phyloP scores from a whole-genome alignment of 768 basidiomycete genomes.

The Agaricus blazei region DNA sequence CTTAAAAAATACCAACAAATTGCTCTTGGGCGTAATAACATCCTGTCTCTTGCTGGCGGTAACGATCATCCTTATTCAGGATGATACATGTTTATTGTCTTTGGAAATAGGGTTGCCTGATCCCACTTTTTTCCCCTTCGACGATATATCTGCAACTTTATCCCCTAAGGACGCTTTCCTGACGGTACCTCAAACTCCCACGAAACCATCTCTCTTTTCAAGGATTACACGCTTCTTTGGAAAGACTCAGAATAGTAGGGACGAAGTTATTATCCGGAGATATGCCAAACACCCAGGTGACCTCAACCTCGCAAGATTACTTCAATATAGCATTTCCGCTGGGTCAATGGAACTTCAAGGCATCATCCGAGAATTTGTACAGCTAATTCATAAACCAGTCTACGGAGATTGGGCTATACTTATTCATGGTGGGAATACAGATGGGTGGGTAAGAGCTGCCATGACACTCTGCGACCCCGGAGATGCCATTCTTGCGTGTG shows the following conservation, averaged over 20 bases:
- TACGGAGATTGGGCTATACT: slow-evolving; percentile 58
- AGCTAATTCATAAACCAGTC: slow-evolving; percentile 49
- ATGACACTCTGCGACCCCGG: slow-evolving; percentile 63
- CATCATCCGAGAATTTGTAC: slow-evolving; percentile 54
- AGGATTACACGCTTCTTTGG: slow-evolving; percentile 59
- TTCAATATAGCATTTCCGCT: slow-evolving; percentile 59
- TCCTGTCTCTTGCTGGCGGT: slow-evolving; percentile 71
- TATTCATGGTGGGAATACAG: slow-evolving; percentile 66
- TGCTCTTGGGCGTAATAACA: slow-evolving; percentile 42
- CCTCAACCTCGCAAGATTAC: slow-evolving; percentile 54
- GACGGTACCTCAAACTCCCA: not conserved
- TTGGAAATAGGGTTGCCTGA: slow-evolving; percentile 49
- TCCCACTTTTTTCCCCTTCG: slow-evolving; percentile 68
- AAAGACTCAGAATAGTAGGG: slow-evolving; percentile 36
- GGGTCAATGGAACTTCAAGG: slow-evolving; percentile 55
- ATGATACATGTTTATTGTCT: not conserved
- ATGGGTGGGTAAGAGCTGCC: slow-evolving; percentile 58
- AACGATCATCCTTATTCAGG: not conserved
- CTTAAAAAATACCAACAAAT: slow-evolving; percentile 64
- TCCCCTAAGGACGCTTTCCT: slow-evolving; percentile 28
- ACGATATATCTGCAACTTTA: slow-evolving; percentile 50
- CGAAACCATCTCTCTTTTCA: slow-evolving; percentile 28
- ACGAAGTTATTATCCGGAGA: slow-evolving; percentile 55
- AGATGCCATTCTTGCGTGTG: slow-evolving; percentile 51
- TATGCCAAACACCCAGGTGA: slow-evolving; percentile 39